phyloP scores from a whole-genome alignment of 768 basidiomycete genomes.

The Russula foetens region DNA sequence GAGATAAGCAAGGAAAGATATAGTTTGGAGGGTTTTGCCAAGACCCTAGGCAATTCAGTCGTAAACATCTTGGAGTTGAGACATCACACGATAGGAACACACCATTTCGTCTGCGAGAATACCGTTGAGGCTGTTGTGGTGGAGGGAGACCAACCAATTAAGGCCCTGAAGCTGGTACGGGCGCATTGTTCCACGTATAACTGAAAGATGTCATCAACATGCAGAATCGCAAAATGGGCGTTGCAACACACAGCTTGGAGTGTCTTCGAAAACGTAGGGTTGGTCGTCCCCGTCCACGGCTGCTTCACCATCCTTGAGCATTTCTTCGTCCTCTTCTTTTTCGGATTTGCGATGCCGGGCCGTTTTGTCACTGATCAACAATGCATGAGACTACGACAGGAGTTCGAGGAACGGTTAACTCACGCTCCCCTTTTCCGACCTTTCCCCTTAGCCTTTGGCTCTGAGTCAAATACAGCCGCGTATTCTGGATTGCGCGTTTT shows the following conservation, averaged over 20 bases:
- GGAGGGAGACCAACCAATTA: slow-evolving; percentile 95
- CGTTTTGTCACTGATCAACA: slow-evolving; percentile 49
- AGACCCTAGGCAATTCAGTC: slow-evolving; percentile 53
- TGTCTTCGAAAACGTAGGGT: slow-evolving; percentile 91
- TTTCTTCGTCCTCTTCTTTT: slow-evolving; percentile 96
- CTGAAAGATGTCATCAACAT: slow-evolving; percentile 31
- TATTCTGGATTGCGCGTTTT: slow-evolving; percentile 92
- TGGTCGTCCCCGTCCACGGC: slow-evolving; percentile 79
- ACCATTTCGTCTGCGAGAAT: slow-evolving; percentile 98
- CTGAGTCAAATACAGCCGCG: slow-evolving; percentile 78
- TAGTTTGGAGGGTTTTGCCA: slow-evolving; percentile 97
- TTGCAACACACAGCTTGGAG: slow-evolving; percentile 65
- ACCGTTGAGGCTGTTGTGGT: slow-evolving; percentile 95
- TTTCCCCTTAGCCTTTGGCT: slow-evolving; percentile 77
- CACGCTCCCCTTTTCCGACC: slow-evolving; percentile 78
- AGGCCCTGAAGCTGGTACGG: slow-evolving; percentile 92
- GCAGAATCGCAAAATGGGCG: not conserved
- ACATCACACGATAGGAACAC: not conserved
- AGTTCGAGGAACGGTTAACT: slow-evolving; percentile 20
- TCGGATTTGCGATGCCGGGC: slow-evolving; percentile 91
- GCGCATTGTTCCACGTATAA: slow-evolving; percentile 85
- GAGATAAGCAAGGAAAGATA: slow-evolving; percentile 93
- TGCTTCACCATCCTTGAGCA: slow-evolving; percentile 79
- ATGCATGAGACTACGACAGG: not conserved
- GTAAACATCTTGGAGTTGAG: slow-evolving; percentile 10